Evolutionary conservation across 2,329 filamentous ascomycete species (phyloP).

Genomic region (Cytospora chrysosperma): DNA sequence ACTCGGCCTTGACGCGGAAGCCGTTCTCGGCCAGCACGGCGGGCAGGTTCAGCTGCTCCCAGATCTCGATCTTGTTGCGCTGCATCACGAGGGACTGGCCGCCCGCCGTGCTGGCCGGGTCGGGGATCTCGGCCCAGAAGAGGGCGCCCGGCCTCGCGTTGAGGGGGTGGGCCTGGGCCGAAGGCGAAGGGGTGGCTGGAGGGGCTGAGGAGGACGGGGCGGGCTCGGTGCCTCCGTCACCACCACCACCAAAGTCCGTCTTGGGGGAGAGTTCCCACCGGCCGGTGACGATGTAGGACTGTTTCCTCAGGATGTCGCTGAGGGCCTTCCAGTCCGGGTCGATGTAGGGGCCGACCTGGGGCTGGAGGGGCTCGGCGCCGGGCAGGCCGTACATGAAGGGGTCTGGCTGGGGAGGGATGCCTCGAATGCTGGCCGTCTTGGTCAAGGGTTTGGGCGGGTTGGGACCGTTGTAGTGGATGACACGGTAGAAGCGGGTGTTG

Average conservation of each 20-base stretch:
- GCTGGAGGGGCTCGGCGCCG: constrained; percentile 2
- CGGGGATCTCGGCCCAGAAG: constrained; percentile 60
- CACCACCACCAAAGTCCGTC: too few species aligned
- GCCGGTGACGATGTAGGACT: constrained; percentile 57
- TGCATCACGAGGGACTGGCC: constrained; percentile 49
- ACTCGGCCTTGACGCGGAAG: constrained; percentile 52
- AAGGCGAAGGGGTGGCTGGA: background rate
- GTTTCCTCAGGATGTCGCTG: constrained; percentile 52
- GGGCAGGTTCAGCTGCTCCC: constrained; percentile 48
- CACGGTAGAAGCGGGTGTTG: constrained; percentile 48
- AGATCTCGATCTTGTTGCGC: constrained; percentile 57
- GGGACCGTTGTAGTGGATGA: constrained; percentile 54
- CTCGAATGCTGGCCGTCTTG: constrained; percentile 28
- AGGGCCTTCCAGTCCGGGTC: constrained; percentile 49
- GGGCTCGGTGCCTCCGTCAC: constrained; percentile 36
- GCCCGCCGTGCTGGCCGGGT: constrained; percentile 41
- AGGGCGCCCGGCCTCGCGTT: constrained; percentile 48
- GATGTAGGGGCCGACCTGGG: background rate
- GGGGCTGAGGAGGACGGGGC: background rate
- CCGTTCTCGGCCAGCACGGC: constrained; percentile 51
- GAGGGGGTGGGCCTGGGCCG: constrained; percentile 32
- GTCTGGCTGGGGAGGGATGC: constrained; percentile 18
- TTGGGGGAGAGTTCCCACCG: constrained; percentile 53
- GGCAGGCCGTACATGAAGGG: constrained; percentile 20
- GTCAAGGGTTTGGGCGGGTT: constrained; percentile 22